Conservation (phyloP, 192 early-diverging fungal genomes). For the Podochytrium sp. region DNA sequence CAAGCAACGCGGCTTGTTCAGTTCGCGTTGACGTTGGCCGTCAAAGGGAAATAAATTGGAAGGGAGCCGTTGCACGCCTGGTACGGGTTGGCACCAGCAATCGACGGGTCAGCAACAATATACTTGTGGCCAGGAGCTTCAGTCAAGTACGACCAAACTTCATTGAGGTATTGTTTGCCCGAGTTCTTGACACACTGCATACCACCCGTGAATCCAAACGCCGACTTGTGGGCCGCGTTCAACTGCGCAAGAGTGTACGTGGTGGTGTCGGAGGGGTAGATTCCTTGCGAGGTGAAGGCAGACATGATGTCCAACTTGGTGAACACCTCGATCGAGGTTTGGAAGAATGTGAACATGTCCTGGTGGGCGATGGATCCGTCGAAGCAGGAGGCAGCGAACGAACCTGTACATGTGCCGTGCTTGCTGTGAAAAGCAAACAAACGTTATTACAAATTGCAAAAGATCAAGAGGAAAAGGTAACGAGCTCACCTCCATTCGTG, state of each 20-base stretch:
- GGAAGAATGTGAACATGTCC: constrained; percentile 67
- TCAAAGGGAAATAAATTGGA: neutral
- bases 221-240: constrained; percentile 32
- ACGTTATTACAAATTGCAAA: too few species aligned
- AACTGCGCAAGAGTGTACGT: constrained; percentile 30
- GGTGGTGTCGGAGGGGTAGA: constrained; percentile 38
- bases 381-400: constrained; percentile 66
- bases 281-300: constrained; percentile 51
- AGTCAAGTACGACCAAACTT: constrained; percentile 19
- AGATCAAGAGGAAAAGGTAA: too few species aligned
- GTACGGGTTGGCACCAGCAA: neutral
- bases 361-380: constrained; percentile 37
- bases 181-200: constrained; percentile 22
- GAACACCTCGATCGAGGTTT: constrained; percentile 55
- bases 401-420: constrained; percentile 79
- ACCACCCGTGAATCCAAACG: constrained; percentile 30
- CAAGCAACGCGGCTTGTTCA: too few species aligned
- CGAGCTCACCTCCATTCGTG: constrained; percentile 87
- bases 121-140: constrained; percentile 17
- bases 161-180: constrained; percentile 9
- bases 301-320: constrained; percentile 58
- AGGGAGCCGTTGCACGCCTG: neutral
- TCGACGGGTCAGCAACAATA: neutral
- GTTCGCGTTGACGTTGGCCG: neutral
- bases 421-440: too few species aligned